Percentiles rank a stretch among this genome's conserved stretches.
Conservation (phyloP, 2,329 filamentous ascomycete genomes). For the Ophiostoma quercus region DNA sequence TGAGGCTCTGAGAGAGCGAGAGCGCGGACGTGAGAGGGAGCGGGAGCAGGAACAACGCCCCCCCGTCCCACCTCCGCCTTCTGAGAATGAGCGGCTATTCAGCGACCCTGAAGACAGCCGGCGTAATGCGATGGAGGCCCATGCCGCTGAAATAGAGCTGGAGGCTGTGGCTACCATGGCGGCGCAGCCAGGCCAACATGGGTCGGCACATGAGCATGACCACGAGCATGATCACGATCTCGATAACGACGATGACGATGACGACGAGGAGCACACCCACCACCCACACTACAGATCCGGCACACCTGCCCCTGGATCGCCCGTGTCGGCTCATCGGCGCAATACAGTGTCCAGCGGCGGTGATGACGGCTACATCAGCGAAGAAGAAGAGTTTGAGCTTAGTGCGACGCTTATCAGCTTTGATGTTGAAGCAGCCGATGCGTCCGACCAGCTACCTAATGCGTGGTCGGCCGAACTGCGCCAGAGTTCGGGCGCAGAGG, state of each 20-base stretch:
- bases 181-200: too few relatives aligned
- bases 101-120: constrained; percentile 12
- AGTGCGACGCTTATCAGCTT: constrained; percentile 56
- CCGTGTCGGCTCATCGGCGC: constrained; percentile 26
- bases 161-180: constrained; percentile 5
- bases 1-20: not conserved
- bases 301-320: constrained; percentile 15
- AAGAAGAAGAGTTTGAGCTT: constrained; percentile 48
- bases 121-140: constrained; percentile 17
- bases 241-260: not conserved
- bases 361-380: constrained; percentile 52
- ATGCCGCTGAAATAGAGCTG: constrained; percentile 6
- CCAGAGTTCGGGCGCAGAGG: constrained; percentile 37
- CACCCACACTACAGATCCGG: not conserved
- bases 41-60: not conserved
- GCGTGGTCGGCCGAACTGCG: constrained; percentile 56
- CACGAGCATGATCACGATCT: not conserved
- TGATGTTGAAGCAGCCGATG: constrained; percentile 54
- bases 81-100: constrained; percentile 17
- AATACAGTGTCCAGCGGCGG: constrained; percentile 41
- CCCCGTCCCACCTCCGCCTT: constrained; percentile 17
- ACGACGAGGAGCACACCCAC: not conserved
- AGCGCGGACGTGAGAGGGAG: not conserved
- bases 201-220: not conserved
- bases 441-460: constrained; percentile 45